phyloP scores from a whole-genome alignment of 2,329 filamentous ascomycete genomes.

The Shiraia bambusicola region DNA sequence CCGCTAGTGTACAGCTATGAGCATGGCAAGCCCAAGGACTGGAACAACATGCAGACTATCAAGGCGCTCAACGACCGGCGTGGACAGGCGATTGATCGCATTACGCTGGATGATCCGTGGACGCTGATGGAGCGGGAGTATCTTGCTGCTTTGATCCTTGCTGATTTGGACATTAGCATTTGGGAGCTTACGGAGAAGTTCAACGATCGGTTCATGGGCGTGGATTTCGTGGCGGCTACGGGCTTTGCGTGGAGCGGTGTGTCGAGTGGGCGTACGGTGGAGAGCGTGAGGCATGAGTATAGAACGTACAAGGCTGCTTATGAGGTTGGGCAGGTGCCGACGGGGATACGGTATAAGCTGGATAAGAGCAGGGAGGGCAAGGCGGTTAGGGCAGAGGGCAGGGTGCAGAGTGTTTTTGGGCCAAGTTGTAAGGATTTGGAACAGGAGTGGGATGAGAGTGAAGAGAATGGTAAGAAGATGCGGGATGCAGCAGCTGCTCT shows the following conservation, averaged over 20 bases:
- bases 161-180: slow-evolving; percentile 24
- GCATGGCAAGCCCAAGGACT: slow-evolving; percentile 26
- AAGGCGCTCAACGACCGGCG: slow-evolving; percentile 33
- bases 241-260: slow-evolving; percentile 11
- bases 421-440: slow-evolving; percentile 5
- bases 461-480: background rate
- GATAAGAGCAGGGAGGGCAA: slow-evolving; percentile 9
- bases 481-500: too few relatives aligned
- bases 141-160: slow-evolving; percentile 15
- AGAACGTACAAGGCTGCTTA: slow-evolving; percentile 23
- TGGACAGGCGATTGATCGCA: slow-evolving; percentile 25
- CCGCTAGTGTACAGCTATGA: slow-evolving; percentile 18
- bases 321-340: slow-evolving; percentile 17
- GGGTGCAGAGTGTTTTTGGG: slow-evolving; percentile 8
- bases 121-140: slow-evolving; percentile 20
- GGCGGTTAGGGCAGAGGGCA: background rate
- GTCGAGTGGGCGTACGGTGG: slow-evolving; percentile 25
- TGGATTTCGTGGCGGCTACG: slow-evolving; percentile 9
- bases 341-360: slow-evolving; percentile 5
- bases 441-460: slow-evolving; percentile 4
- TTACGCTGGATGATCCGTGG: slow-evolving; percentile 19
- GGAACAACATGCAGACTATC: slow-evolving; percentile 21
- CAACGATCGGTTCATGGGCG: slow-evolving; percentile 22
- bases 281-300: slow-evolving; percentile 32
- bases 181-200: slow-evolving; percentile 27